Evolutionary conservation across 768 basidiomycete species (phyloP), one percentile per base, ranked within the genome.

Genomic region (Jaapia argillacea): DNA sequence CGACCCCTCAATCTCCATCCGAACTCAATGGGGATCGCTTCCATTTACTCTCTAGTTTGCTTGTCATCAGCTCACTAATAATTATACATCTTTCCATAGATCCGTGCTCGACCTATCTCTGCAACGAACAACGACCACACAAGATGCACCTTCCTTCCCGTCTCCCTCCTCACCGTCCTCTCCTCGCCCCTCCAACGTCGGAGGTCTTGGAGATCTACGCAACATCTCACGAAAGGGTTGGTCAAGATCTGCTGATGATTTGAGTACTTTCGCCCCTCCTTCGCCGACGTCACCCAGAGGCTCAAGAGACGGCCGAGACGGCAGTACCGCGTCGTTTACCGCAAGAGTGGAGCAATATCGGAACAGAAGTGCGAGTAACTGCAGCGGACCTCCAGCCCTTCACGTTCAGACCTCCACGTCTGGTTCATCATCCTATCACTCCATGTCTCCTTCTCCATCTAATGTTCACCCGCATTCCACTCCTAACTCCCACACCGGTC

Each of bases 221-320:
- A 64, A 59, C 40, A 76, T 85, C 6, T 82, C 84, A 1, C 72
- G 77, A 52, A 81, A 77, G 56, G 72, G 71, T 10, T 89, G 86
- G 86, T 86, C 85, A 21, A 78, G 68, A 55, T 87, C 84, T 4
- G 85, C 77, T 18, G 86, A 89, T 55, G 86, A 90, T 57, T 70
- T 89, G 41, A 72, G 75, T 52, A 77, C 73, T 56, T 61, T 78
- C 40, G 67, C 68, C 12, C 54, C 56, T 28, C 49, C 57, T 5
- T 56, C 56, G 4, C 59, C 51, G 10, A 58, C 58, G 45, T 52
- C 62, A 27, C 63, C 63, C n/a, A 10, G 10, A 16, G 10, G 10
- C 31, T 33, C 31, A 16, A 53, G 71, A 41, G n/a, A n/a, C n/a
- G n/a, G n/a, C n/a, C n/a, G n/a, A n/a, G n/a, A n/a, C n/a, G n/a